Conservation (phyloP, 2,329 filamentous ascomycete genomes). For the Sporothrix globosa region DNA sequence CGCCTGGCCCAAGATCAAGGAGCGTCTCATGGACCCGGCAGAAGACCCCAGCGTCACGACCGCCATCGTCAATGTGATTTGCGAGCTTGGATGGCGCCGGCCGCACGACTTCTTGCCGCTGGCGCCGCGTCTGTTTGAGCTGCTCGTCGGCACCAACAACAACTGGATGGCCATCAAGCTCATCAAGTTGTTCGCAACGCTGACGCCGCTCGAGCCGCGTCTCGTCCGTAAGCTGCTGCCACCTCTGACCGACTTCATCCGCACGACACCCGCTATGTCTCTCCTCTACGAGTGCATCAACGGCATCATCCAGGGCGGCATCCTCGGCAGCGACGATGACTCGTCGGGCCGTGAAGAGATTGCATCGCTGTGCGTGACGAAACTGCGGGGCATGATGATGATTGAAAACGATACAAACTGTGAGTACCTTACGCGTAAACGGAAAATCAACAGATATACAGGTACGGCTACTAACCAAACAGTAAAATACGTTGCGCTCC, state of each 20-base stretch:
- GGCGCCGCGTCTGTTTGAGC: slow-evolving; percentile 86
- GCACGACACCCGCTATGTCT: slow-evolving; percentile 97
- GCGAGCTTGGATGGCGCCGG: slow-evolving; percentile 90
- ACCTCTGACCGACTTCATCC: slow-evolving; percentile 88
- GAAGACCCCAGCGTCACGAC: slow-evolving; percentile 94
- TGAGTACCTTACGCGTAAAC: slow-evolving; percentile 51
- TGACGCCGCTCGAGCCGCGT: slow-evolving; percentile 89
- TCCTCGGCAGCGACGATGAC: slow-evolving; percentile 77
- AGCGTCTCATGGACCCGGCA: slow-evolving; percentile 82
- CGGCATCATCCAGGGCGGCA: slow-evolving; percentile 95
- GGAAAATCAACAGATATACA: not conserved
- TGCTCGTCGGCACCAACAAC: slow-evolving; percentile 88
- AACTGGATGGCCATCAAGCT: slow-evolving; percentile 99
- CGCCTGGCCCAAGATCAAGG: slow-evolving; percentile 97
- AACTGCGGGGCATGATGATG: slow-evolving; percentile 91
- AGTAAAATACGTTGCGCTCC: slow-evolving; percentile 96
- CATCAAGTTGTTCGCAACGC: slow-evolving; percentile 96
- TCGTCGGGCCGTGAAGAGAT: slow-evolving; percentile 86
- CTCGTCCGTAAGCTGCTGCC: slow-evolving; percentile 89
- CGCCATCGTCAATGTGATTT: slow-evolving; percentile 94
- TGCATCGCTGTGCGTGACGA: slow-evolving; percentile 86
- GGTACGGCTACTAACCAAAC: not conserved
- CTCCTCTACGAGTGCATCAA: slow-evolving; percentile 97
- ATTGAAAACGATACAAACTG: slow-evolving; percentile 91
- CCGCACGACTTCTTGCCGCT: slow-evolving; percentile 92